These are phyloP conservation scores for Talaromyces sp. DNA, from an alignment of 2,329 filamentous ascomycete species.

Conservation along the genomic window DNA sequence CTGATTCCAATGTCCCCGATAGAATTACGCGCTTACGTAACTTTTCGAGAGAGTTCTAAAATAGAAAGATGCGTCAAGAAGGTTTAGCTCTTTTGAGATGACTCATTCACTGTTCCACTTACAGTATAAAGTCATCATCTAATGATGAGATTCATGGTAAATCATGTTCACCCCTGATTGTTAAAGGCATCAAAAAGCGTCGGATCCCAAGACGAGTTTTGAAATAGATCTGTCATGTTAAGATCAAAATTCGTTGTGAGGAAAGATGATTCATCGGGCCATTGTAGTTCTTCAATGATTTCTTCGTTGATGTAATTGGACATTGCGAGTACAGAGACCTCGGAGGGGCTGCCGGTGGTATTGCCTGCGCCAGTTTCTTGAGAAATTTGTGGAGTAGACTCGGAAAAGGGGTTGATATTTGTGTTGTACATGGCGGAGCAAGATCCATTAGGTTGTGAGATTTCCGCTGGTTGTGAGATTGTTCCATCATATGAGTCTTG, in stretches of 20 bases:
- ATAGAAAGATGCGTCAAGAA: neutral
- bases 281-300: constrained; percentile 10
- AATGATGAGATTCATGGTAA: neutral
- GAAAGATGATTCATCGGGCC: constrained; percentile 11
- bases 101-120: neutral
- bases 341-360: neutral
- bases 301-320: neutral
- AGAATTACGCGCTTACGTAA: neutral
- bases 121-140: neutral
- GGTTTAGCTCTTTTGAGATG: no score
- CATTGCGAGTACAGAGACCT: neutral
- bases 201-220: constrained; percentile 31
- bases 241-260: constrained; percentile 28
- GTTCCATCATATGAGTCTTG: neutral
- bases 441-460: neutral
- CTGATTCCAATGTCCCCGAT: neutral
- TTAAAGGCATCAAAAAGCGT: constrained; percentile 30
- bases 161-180: constrained; percentile 23
- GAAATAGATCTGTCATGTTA: constrained; percentile 33
- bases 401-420: neutral
- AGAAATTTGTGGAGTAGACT: neutral
- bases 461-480: neutral
- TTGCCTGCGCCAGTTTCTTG: neutral
- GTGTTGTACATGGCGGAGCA: neutral
- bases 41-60: neutral